Evolutionary conservation across 805 yeast genomes (phyloP), one percentile per base, ranked within the genome.

Genomic region (Saturnispora diversa): DNA sequence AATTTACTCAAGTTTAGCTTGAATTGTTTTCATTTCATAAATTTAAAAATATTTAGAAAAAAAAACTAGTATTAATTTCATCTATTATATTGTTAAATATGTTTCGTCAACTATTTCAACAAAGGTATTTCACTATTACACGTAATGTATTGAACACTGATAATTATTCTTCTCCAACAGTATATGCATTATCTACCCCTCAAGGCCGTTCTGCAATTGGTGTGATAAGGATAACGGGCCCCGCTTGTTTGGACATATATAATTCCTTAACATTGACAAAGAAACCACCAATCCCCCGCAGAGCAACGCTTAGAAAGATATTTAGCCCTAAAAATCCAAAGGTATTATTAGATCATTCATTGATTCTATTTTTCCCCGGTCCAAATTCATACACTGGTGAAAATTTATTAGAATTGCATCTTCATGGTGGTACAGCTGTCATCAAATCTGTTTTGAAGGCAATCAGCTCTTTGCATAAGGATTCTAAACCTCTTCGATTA

Each of bases 381-480:
- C 97, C 97, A 1, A 64, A 69, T 11, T 80, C 95, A 0, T 92
- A 80, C 53, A 92, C 97, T 0, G 98, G 98, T 1, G 97, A 92
- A 57, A 96, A 90, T 50, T 51, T 82, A 20, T 64, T 88, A 8
- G 98, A 92, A 53, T 57, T 92, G n/a, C 97, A 92, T 54, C 60
- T 84, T 2, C 98, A 92, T 59, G 98, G 98, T 3, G 97, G 97
- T 4, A 76, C 72, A 10, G 96, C 97, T 0, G 85, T 90, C 1
- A 73, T 84, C 2, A 66, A 69, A 35, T 71, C 86, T 0, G 83
- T 88, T 0, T 52, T 88, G 35, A 63, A 63, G 4, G 77, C 94
- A 0, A 76, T 92, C 5, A 64, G 67, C 29, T 40, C 51, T 0
- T 49, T 81, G 5, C 83, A 82, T 50, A 59, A 69, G 5, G 68